A percentile compares a stretch with the other conserved stretches of the same genome.
phyloP scores from a whole-genome alignment of 2,329 filamentous ascomycete species.

The Akanthomyces dipterigenus region DNA sequence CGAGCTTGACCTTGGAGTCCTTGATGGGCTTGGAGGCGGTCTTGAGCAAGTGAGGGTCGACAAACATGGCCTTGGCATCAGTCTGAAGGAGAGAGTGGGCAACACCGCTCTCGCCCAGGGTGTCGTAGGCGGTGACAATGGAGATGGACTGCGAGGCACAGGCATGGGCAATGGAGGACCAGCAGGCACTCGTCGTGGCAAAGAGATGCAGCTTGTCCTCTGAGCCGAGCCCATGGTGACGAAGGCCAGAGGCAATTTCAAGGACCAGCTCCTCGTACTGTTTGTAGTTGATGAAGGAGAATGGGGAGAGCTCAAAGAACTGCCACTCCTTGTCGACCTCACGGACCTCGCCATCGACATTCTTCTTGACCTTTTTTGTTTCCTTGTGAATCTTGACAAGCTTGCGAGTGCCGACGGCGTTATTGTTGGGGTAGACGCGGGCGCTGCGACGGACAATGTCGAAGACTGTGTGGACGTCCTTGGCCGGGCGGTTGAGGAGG shows the following conservation, averaged over 20 bases:
- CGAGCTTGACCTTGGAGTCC: slow-evolving; percentile 47
- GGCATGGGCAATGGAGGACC: slow-evolving; percentile 74
- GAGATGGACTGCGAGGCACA: slow-evolving; percentile 79
- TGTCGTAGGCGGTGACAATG: slow-evolving; percentile 93
- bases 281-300: slow-evolving; percentile 68
- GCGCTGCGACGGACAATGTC: slow-evolving; percentile 70
- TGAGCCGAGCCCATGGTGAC: slow-evolving; percentile 63
- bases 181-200: slow-evolving; percentile 76
- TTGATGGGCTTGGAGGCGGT: slow-evolving; percentile 51
- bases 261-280: slow-evolving; percentile 69
- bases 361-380: slow-evolving; percentile 84
- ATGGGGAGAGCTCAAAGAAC: slow-evolving; percentile 77
- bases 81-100: slow-evolving; percentile 82
- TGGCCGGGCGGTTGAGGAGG: slow-evolving; percentile 57
- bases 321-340: slow-evolving; percentile 89
- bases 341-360: slow-evolving; percentile 70
- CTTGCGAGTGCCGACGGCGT: slow-evolving; percentile 63
- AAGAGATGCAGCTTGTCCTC: slow-evolving; percentile 72
- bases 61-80: slow-evolving; percentile 73
- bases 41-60: slow-evolving; percentile 71
- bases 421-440: slow-evolving; percentile 53
- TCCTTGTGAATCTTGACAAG: slow-evolving; percentile 74
- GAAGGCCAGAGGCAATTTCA: slow-evolving; percentile 65
- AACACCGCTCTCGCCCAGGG: slow-evolving; percentile 76
- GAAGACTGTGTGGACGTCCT: slow-evolving; percentile 69